Evolutionary conservation across 345 rosid species (phyloP), one percentile per base, ranked within the genome.

Genomic region (Acer campestre): DNA sequence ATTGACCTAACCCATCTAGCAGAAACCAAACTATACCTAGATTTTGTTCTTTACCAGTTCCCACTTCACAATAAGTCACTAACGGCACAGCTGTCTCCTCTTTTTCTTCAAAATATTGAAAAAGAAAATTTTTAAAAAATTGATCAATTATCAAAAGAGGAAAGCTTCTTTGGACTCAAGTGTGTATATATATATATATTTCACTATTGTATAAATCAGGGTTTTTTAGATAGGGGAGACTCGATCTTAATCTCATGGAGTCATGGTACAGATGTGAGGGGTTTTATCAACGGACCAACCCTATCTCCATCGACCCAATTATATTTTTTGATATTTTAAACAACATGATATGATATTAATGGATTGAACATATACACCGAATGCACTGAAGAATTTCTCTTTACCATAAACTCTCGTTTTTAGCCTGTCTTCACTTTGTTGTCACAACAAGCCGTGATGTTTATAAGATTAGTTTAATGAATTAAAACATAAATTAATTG

Each of bases 1-100:
- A 78, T 78, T 80, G 85, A 80, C 77, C 82, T 40, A 82, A 72
- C 67, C 76, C 67, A 16, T 25, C 22, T 10, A 72, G 72, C 66
- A 73, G 78, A 64, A 61, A 42, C 79, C 77, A 75, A 80, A 73
- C 73, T 75, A 80, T 67, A 77, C 77, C 77, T 70, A 80, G 67
- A 80, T 73, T 63, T 74, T 63, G 61, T 46, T 80, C 70, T 71
- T 77, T 62, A 69, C 23, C 77, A 62, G 67, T 81, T 80, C 83
- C 85, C 85, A 79, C 80, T 56, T 29, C 82, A 67, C 49, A 27
- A 22, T 73, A 62, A 53, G 1, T 14, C 58, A 53, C 58, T 61
- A 70, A 69, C 61, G 75, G 35, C 68, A 56, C n/a, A n/a, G n/a
- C 18, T 31, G 72, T 78, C 77, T 82, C 81, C 67, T 63, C 75